Base-by-base conservation (phyloP, 768 basidiomycete species). In the Trametes coccinea region DNA sequence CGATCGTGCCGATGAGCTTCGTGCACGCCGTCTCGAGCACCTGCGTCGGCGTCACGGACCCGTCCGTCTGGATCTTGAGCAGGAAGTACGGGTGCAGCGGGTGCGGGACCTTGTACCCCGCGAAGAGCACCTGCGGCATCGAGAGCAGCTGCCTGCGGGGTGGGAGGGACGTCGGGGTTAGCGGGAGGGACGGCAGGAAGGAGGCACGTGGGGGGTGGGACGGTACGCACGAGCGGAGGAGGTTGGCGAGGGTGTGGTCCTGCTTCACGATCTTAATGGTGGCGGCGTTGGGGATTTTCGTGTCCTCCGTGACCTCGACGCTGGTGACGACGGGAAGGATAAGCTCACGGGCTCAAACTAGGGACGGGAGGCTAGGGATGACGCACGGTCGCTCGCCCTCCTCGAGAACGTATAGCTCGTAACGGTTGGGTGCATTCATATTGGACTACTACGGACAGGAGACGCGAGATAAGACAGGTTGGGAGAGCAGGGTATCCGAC, bases 101-200 rank as follows among this genome's bases (percentile, higher is more conserved):
- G 70, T 98, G 97, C 0, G 96, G 96, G 41, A 95, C 93, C 78
- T 95, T 94, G 86, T 98, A 98, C 1, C 97, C 97, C 1, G 95
- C 95, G 72, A 98, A 98, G 62, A 95, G 87, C 66, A 98, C 87
- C 66, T 87, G 81, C 5, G 92, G 89, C 84, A 91, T 90, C 7
- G 87, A 76, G 37, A 98, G 87, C 31, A 98, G 88, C 82, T 99
- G 94, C 3, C 95, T 97, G 50, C 16, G 41, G 43, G 22, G 22
- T 22, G 22, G 22, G 22, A 22, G 1, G 22, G 22, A 22, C 22
- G 29, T 11, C 2, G 31, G 17, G 13, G 45, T 37, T 30, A 22
- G 14, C 43, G 13, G 37, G 34, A 34, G 22, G 43, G 39, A n/a
- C 40, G 45, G 30, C n/a, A 9, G 17, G 22, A 13, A 10, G 39